Evolutionary conservation across 1,139 yeast species (phyloP).

Genomic region (Yamadazyma mexicana): DNA sequence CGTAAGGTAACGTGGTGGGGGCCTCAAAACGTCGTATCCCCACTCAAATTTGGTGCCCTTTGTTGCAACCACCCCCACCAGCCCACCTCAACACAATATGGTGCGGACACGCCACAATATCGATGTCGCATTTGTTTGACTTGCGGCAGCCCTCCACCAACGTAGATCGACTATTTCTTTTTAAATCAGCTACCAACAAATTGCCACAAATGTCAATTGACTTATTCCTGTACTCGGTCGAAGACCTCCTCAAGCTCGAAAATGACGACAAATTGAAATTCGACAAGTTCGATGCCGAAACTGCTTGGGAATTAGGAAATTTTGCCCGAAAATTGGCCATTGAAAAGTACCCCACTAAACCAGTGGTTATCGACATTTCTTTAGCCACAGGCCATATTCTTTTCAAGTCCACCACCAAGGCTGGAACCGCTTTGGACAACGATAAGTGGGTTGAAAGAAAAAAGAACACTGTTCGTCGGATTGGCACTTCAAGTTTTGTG

Average conservation of each 20-base stretch:
- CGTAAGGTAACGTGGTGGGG: too few relatives aligned
- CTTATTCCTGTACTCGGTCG: slow-evolving; percentile 11
- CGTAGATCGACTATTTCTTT: background rate
- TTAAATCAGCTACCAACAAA: too few relatives aligned
- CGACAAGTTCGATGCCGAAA: slow-evolving; percentile 25
- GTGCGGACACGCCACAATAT: too few relatives aligned
- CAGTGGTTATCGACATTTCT: slow-evolving; percentile 54
- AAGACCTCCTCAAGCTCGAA: slow-evolving; percentile 19
- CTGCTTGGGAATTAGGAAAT: slow-evolving; percentile 41
- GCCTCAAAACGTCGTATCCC: too few relatives aligned
- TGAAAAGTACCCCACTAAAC: slow-evolving; percentile 20
- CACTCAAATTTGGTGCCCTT: too few relatives aligned
- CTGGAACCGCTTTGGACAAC: slow-evolving; percentile 50
- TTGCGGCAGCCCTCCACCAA: background rate
- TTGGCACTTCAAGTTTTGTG: slow-evolving; percentile 53
- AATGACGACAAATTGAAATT: slow-evolving; percentile 19
- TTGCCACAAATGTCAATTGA: slow-evolving; percentile 1
- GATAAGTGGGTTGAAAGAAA: slow-evolving; percentile 62
- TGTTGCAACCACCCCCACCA: too few relatives aligned
- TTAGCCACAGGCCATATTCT: slow-evolving; percentile 49
- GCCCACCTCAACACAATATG: too few relatives aligned
- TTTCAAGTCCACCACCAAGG: slow-evolving; percentile 50
- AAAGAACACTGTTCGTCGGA: slow-evolving; percentile 50
- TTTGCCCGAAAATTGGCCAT: slow-evolving; percentile 30
- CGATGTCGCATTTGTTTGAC: too few relatives aligned